Percentiles rank a stretch among this genome's conserved stretches.
Evolutionary conservation across 2,329 filamentous ascomycete genomes (phyloP).

Genomic region (Aureobasidium leucospermi): DNA sequence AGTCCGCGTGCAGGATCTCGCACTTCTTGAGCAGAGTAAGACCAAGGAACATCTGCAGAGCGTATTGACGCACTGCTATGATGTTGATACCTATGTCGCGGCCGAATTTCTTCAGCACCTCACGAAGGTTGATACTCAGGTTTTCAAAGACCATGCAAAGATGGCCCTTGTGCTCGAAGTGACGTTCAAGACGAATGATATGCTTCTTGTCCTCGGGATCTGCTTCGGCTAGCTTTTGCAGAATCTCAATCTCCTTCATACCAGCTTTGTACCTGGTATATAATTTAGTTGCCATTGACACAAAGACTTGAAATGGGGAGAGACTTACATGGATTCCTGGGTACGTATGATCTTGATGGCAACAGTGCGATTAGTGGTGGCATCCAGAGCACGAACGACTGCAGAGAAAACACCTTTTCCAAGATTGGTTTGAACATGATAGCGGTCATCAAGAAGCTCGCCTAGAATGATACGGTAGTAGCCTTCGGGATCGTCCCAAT

Average conservation of each 20-base stretch:
- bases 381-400: conserved; percentile 81
- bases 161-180: conserved; percentile 92
- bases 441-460: conserved; percentile 81
- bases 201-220: conserved; percentile 89
- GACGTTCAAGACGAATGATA: conserved; percentile 76
- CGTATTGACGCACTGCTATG: conserved; percentile 77
- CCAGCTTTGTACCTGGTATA: conserved; percentile 64
- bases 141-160: conserved; percentile 97
- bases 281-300: not conserved
- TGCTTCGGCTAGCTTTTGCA: conserved; percentile 76
- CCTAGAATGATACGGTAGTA: conserved; percentile 94
- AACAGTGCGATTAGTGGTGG: conserved; percentile 57
- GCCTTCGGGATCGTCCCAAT: conserved; percentile 87
- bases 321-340: conserved; percentile 68
- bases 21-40: conserved; percentile 82
- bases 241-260: conserved; percentile 86
- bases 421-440: conserved; percentile 78
- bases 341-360: conserved; percentile 98
- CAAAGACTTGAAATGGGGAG: no score
- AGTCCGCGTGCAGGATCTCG: conserved; percentile 88
- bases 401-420: conserved; percentile 96
- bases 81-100: conserved; percentile 90
- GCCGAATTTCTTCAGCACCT: conserved; percentile 92
- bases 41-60: conserved; percentile 88
- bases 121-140: conserved; percentile 81